Conservation (phyloP, 139 green algal species). For the Volvox reticuliferus region DNA sequence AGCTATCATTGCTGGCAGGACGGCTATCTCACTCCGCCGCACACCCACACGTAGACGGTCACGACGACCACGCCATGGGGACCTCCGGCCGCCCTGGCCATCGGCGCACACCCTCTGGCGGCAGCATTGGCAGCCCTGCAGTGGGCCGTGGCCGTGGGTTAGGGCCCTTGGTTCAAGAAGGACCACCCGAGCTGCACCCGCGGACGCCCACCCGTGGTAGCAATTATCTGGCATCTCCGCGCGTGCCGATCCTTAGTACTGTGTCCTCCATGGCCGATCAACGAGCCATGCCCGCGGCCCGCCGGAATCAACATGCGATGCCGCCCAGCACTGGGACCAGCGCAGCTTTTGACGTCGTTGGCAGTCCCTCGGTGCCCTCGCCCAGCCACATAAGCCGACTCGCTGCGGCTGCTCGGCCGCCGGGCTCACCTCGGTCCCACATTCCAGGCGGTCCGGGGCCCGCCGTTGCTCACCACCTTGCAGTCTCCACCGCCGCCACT, state of each 20-base stretch:
- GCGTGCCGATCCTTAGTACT: neutral
- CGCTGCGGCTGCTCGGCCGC: neutral
- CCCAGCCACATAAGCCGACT: slow-evolving; percentile 23
- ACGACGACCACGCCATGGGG: neutral
- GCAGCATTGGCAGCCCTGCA: neutral
- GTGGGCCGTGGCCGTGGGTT: no score
- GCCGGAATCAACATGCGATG: neutral
- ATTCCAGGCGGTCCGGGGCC: neutral
- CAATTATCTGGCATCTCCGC: neutral
- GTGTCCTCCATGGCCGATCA: neutral
- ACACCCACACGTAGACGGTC: neutral
- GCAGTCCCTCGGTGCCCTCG: neutral
- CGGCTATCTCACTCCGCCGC: neutral
- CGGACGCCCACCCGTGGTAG: neutral
- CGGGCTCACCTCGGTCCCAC: neutral
- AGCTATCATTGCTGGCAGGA: neutral
- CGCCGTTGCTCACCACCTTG: no score
- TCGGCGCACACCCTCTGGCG: slow-evolving; percentile 7
- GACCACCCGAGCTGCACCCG: neutral
- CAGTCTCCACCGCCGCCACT: neutral
- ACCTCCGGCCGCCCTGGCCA: neutral
- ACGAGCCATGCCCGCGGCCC: neutral
- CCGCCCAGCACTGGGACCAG: neutral
- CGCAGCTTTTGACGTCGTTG: neutral
- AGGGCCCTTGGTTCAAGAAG: neutral